These are phyloP conservation scores for Euptelea pleiosperma DNA, from an alignment of 164 flowering plant genomes.

Conservation along the genomic window DNA sequence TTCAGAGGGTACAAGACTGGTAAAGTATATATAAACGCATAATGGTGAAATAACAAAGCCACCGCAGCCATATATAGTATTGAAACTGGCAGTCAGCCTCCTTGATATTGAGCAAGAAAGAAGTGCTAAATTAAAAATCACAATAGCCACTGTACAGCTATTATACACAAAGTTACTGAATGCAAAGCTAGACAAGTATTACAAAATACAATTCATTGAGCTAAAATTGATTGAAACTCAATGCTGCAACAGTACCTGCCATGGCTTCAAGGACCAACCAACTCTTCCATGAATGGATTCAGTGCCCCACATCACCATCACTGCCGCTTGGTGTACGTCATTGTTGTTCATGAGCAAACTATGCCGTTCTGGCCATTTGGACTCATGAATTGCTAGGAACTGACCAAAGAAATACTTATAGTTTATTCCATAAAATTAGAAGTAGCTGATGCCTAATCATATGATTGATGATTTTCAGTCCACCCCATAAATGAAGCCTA, in stretches of 20 bases:
- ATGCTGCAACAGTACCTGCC: not conserved
- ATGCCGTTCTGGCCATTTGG: conserved; percentile 1
- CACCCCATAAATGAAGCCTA: not conserved
- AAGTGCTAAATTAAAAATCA: not conserved
- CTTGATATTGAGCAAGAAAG: not conserved
- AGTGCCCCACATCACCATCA: too few species aligned
- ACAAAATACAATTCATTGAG: not conserved
- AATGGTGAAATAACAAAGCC: not conserved
- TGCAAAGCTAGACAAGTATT: too few species aligned
- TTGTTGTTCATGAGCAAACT: not conserved
- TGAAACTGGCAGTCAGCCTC: not conserved
- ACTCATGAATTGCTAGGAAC: too few species aligned
- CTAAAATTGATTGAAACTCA: not conserved
- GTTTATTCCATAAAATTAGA: not conserved
- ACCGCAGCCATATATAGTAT: not conserved
- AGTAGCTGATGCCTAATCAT: not conserved
- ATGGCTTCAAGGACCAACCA: not conserved
- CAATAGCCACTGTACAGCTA: conserved; percentile 2
- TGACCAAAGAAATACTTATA: too few species aligned
- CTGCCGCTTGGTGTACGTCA: conserved; percentile 1
- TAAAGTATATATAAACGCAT: not conserved
- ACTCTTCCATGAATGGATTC: not conserved
- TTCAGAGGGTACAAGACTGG: not conserved
- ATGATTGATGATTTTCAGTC: not conserved
- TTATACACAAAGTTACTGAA: not conserved